A percentile compares a stretch with the other conserved stretches of the same genome.
Evolutionary conservation across 2,329 filamentous ascomycete species (phyloP).

Genomic region (Emericellopsis atlantica): DNA sequence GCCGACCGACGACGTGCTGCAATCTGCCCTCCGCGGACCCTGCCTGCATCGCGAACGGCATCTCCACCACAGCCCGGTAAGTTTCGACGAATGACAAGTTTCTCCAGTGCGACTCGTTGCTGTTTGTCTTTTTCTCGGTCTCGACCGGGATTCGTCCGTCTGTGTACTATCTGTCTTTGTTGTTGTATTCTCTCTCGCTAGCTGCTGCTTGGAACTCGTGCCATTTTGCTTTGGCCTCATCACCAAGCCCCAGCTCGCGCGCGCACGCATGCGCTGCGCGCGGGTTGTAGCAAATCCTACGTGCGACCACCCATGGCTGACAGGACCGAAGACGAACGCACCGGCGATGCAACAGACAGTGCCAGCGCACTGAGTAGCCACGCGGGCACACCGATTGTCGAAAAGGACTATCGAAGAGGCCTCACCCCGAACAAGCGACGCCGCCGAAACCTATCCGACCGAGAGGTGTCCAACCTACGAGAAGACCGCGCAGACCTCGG

Average conservation of each 20-base stretch:
- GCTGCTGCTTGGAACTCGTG: too few species aligned
- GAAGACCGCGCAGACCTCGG: neutral
- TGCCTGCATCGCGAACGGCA: neutral
- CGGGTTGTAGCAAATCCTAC: neutral
- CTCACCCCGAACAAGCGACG: neutral
- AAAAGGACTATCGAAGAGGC: neutral
- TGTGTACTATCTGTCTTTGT: too few species aligned
- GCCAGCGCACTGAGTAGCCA: neutral
- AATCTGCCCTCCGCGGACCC: too few species aligned
- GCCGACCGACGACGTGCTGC: too few species aligned
- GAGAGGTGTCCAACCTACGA: slow-evolving; percentile 1
- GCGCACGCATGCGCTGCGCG: neutral
- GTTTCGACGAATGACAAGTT: neutral
- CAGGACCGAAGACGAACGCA: neutral
- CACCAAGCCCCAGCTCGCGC: too few species aligned
- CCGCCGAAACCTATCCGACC: neutral
- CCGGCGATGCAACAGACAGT: neutral
- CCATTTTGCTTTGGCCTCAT: too few species aligned
- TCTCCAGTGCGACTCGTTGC: too few species aligned
- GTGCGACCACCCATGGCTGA: neutral
- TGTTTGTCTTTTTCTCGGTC: too few species aligned
- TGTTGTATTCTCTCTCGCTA: too few species aligned
- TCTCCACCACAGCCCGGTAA: neutral
- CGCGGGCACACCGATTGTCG: too few species aligned
- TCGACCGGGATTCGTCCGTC: too few species aligned